Evolutionary conservation across 805 yeast species (phyloP).

Genomic region (Myxozyma geophila): DNA sequence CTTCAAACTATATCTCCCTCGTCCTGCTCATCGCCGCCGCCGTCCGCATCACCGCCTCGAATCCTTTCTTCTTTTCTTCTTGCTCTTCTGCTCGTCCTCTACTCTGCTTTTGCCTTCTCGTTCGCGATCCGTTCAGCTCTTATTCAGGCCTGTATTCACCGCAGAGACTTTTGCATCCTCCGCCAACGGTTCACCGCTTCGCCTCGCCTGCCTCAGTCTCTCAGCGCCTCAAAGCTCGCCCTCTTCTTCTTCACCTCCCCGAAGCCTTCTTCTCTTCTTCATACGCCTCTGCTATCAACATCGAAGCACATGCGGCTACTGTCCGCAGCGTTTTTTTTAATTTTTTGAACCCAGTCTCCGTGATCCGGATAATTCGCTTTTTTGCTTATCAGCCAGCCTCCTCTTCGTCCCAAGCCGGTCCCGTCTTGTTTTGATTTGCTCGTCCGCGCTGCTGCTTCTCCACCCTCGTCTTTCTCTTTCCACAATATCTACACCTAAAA

Average conservation of each 20-base stretch:
- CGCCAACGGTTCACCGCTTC: background rate
- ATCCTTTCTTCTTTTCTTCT: background rate
- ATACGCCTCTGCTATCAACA: background rate
- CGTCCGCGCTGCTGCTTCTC: background rate
- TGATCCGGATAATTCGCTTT: background rate
- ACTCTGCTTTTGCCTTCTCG: background rate
- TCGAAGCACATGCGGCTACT: background rate
- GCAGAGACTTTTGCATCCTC: background rate
- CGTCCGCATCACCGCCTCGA: constrained; percentile 3
- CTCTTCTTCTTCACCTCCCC: background rate
- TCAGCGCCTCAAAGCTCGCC: background rate
- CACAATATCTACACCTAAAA: background rate
- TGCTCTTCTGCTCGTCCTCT: background rate
- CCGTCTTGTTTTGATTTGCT: background rate
- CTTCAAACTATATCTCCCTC: constrained; percentile 20
- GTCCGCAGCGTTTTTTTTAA: background rate
- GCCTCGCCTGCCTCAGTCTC: background rate
- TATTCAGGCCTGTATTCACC: too few relatives aligned
- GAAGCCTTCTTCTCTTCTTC: background rate
- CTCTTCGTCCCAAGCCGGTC: background rate
- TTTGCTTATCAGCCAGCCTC: background rate
- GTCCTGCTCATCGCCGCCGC: constrained; percentile 17
- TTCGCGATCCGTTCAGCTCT: background rate
- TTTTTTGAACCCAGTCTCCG: background rate
- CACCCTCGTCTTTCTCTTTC: background rate